Evolutionary conservation across 1,284 basidiomycete genomes (phyloP), one percentile per base, ranked within the genome.

Genomic region (Chalciporus sp.): DNA sequence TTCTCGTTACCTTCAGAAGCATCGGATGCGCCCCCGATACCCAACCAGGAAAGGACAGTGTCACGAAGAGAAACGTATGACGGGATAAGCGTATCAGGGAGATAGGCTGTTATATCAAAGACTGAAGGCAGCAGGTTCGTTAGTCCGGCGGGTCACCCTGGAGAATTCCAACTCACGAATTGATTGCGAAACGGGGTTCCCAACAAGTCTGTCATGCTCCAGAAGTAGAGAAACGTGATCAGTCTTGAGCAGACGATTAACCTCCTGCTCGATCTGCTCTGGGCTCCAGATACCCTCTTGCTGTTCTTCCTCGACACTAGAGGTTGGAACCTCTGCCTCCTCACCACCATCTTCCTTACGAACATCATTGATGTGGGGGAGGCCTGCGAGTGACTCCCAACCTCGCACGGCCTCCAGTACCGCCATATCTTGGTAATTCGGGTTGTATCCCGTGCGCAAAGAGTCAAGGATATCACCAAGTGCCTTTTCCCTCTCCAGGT

Each of bases 371-470:
- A 88, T 85, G 53, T 87, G 85, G 2, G 84, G 84, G 14, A 89
- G 72, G 1, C 85, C 86, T 14, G 85, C 84, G n/a, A 88, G 83
- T 53, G 88, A 84, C 66, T 94, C 91, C 86, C 93, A 98, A 11
- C 94, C 95, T 43, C 94, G 87, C 7, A 98, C 95, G 16, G 96
- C 95, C 61, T 95, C 95, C 41, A 98, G 85, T 55, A 98, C 96
- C 9, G 94, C 95, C 96, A 99, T 98, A 69, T 99, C 96, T 71
- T 96, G 93, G 71, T 98, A 98, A 73, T 99, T 99, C 20, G 96
- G 96, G 72, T 99, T 99, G 76, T 98, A 98, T 0, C 89, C 88
- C 9, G 83, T 82, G 11, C 92, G 84, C 3, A 99, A 82, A 35
- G 88, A 80, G 54, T 88, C 83, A 14, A 99, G 81, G 49, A 98